Evolutionary conservation across 2,329 filamentous ascomycete genomes (phyloP).

Genomic region (Eutypella sp.): DNA sequence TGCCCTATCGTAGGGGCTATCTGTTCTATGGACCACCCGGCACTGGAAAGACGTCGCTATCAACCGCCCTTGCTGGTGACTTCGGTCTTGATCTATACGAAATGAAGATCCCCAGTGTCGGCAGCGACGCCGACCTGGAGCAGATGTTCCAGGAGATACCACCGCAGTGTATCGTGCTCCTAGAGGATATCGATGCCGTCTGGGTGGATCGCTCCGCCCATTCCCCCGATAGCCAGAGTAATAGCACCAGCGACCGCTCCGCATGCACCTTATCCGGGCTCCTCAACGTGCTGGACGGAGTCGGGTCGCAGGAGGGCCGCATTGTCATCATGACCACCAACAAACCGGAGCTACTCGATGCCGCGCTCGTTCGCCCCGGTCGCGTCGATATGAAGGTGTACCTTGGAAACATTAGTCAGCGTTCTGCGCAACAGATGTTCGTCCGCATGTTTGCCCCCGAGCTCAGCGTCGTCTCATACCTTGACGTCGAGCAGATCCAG

Average conservation of each 20-base stretch:
- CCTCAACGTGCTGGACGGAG: slow-evolving; percentile 61
- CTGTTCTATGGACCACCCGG: slow-evolving; percentile 28
- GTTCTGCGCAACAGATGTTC: slow-evolving; percentile 31
- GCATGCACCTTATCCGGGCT: slow-evolving; percentile 54
- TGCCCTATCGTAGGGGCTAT: slow-evolving; percentile 53
- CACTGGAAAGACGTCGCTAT: slow-evolving; percentile 38
- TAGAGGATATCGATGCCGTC: slow-evolving; percentile 51
- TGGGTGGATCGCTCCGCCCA: slow-evolving; percentile 35
- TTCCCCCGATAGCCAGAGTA: slow-evolving; percentile 17
- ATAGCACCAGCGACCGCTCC: slow-evolving; percentile 16
- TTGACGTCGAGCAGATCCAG: slow-evolving; percentile 8
- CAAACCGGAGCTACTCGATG: slow-evolving; percentile 53
- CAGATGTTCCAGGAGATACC: slow-evolving; percentile 47
- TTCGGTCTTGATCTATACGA: slow-evolving; percentile 50
- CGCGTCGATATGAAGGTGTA: slow-evolving; percentile 55
- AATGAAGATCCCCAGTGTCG: slow-evolving; percentile 37
- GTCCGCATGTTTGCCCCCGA: slow-evolving; percentile 30
- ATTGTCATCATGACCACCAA: slow-evolving; percentile 67
- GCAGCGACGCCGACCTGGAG: slow-evolving; percentile 44
- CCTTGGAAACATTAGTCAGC: slow-evolving; percentile 30
- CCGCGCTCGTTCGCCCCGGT: slow-evolving; percentile 55
- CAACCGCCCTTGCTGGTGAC: slow-evolving; percentile 45
- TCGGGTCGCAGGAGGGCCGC: slow-evolving; percentile 58
- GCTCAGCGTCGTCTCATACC: slow-evolving; percentile 1
- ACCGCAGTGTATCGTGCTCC: slow-evolving; percentile 47